Percentiles rank a stretch among this genome's conserved stretches.
These are phyloP conservation scores for Stephanodiscus triporus DNA, from an alignment of 108 stramenopile genomes.

Conservation along the genomic window DNA sequence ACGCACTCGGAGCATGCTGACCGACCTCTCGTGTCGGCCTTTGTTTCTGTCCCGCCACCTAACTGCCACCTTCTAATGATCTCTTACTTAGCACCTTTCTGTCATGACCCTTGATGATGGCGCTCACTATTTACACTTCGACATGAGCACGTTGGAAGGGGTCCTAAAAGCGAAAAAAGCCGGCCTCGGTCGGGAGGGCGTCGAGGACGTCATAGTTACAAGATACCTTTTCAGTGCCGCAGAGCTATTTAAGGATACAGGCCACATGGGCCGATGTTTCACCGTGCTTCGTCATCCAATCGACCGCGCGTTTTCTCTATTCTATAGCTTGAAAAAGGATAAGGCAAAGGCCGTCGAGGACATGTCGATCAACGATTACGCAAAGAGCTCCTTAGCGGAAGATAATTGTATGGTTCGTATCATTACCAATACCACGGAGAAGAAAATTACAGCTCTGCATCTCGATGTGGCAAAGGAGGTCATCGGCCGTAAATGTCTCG, in stretches of 20 bases:
- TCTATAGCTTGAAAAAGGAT: conserved; percentile 15
- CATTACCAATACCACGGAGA: conserved; percentile 16
- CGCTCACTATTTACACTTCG: conserved; percentile 23
- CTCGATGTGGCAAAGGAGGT: conserved; percentile 35
- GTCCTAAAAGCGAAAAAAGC: conserved; percentile 1
- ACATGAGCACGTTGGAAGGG: conserved; percentile 17
- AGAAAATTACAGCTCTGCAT: conserved; percentile 15
- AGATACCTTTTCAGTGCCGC: conserved; percentile 22
- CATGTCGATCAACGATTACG: conserved; percentile 36
- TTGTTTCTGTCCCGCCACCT: not conserved
- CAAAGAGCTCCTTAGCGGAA: conserved; percentile 24
- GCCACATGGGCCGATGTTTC: conserved; percentile 23
- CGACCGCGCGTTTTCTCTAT: conserved; percentile 13
- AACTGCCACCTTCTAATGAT: not conserved
- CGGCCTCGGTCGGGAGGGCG: conserved; percentile 16
- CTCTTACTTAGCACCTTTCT: conserved; percentile 12
- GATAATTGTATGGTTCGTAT: conserved; percentile 48
- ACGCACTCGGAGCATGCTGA: not conserved
- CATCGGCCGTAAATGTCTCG: conserved; percentile 1
- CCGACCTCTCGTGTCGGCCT: not conserved
- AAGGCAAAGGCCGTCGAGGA: conserved; percentile 5
- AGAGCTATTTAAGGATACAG: conserved; percentile 11
- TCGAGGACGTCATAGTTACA: conserved; percentile 32
- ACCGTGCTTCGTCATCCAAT: conserved; percentile 30
- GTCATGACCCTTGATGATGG: conserved; percentile 20